Evolutionary conservation across 768 basidiomycete genomes (phyloP).

Genomic region (Sistotremastrum niveocremeum): DNA sequence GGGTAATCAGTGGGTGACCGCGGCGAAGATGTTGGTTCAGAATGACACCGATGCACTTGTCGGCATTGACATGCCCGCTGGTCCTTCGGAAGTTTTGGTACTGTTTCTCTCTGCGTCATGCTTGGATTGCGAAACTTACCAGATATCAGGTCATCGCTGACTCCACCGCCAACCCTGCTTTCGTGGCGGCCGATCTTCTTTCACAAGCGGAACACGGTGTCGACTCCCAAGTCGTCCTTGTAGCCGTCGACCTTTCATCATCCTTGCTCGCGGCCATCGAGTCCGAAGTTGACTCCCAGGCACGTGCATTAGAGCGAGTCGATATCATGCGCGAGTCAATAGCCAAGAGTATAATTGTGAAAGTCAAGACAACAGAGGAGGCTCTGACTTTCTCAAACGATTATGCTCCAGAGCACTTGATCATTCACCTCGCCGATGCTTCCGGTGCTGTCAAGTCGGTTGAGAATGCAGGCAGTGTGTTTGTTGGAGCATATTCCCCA

Average conservation of each 20-base stretch:
- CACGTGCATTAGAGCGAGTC: constrained; percentile 72
- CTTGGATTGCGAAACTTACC: constrained; percentile 10
- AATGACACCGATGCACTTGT: constrained; percentile 96
- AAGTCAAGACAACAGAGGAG: constrained; percentile 48
- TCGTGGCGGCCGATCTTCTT: constrained; percentile 91
- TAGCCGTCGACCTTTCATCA: constrained; percentile 56
- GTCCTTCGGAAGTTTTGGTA: constrained; percentile 94
- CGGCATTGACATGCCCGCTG: constrained; percentile 98
- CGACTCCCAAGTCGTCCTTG: constrained; percentile 95
- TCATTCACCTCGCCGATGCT: constrained; percentile 74
- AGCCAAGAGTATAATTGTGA: constrained; percentile 81
- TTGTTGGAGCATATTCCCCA: constrained; percentile 89
- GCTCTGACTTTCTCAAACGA: constrained; percentile 89
- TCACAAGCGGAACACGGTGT: constrained; percentile 98
- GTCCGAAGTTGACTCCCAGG: constrained; percentile 74
- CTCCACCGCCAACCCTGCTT: constrained; percentile 68
- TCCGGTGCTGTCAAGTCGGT: constrained; percentile 47
- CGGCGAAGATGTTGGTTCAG: constrained; percentile 98
- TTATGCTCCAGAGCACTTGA: constrained; percentile 96
- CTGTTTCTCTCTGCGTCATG: constrained; percentile 19
- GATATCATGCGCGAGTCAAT: constrained; percentile 86
- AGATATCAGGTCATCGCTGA: constrained; percentile 80
- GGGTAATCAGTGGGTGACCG: constrained; percentile 99
- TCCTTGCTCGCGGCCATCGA: constrained; percentile 64
- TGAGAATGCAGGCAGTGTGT: constrained; percentile 91